Conservation (phyloP, 495 filamentous ascomycete species). For the Cladorrhinum samala region DNA sequence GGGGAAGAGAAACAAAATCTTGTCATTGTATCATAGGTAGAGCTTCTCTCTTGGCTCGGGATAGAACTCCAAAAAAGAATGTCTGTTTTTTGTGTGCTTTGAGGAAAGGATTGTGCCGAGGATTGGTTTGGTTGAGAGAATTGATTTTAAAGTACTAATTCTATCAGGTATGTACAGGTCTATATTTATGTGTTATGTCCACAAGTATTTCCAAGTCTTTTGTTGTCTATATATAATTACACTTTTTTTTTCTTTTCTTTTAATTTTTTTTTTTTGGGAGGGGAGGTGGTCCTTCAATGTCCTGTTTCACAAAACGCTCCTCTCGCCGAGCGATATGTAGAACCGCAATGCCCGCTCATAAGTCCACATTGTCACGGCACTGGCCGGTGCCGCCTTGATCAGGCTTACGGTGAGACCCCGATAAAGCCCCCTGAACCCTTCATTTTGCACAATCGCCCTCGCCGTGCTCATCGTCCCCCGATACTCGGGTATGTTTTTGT, state of each 20-base stretch:
- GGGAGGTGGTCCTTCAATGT: not conserved
- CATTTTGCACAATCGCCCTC: conserved; percentile 56
- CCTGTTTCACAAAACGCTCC: conserved; percentile 4
- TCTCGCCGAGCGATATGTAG: conserved; percentile 40
- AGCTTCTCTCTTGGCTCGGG: not conserved
- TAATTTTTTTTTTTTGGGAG: not conserved
- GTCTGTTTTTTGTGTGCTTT: conserved; percentile 1
- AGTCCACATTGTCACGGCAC: conserved; percentile 97
- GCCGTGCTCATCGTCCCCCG: conserved; percentile 58
- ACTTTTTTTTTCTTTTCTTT: not conserved
- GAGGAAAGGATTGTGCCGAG: no score
- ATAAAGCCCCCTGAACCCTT: conserved; percentile 80
- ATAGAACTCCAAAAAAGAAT: not conserved
- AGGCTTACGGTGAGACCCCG: conserved; percentile 81
- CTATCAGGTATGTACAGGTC: not conserved
- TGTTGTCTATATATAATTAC: not conserved
- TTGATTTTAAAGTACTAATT: no score
- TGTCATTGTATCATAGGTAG: conserved; percentile 10
- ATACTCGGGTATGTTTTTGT: conserved; percentile 85
- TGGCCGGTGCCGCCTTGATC: conserved; percentile 89
- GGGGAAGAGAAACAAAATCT: not conserved
- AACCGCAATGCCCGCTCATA: conserved; percentile 70
- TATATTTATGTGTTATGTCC: no score
- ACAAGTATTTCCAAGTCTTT: no score
- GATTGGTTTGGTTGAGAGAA: no score